phyloP scores from a whole-genome alignment of 805 yeast genomes.

The Metschnikowia reukaufii region DNA sequence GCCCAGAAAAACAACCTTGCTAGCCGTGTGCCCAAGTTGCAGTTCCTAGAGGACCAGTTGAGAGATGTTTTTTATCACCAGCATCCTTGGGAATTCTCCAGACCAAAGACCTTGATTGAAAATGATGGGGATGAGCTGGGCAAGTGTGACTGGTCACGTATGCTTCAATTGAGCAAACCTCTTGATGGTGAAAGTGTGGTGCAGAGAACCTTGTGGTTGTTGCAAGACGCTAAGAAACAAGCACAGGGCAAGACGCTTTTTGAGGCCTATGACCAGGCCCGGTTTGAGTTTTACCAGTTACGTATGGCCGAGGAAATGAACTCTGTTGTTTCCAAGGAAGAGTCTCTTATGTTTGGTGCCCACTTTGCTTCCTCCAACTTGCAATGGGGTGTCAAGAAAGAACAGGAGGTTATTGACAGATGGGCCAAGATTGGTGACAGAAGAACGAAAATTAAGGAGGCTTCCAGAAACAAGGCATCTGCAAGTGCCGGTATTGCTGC shows the following conservation, averaged over 20 bases:
- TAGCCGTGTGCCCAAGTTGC: slow-evolving; percentile 52
- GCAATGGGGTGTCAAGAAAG: slow-evolving; percentile 68
- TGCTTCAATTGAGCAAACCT: slow-evolving; percentile 70
- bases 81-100: slow-evolving; percentile 97
- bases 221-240: slow-evolving; percentile 23
- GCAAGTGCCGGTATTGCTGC: slow-evolving; percentile 21
- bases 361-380: slow-evolving; percentile 60
- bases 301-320: slow-evolving; percentile 84
- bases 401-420: slow-evolving; percentile 64
- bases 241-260: slow-evolving; percentile 33
- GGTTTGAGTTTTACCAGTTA: slow-evolving; percentile 83
- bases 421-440: slow-evolving; percentile 75
- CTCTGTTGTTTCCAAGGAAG: slow-evolving; percentile 72
- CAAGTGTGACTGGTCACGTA: slow-evolving; percentile 72
- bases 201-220: slow-evolving; percentile 44
- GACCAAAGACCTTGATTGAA: slow-evolving; percentile 83
- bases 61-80: slow-evolving; percentile 82
- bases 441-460: slow-evolving; percentile 56
- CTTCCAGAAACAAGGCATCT: slow-evolving; percentile 32
- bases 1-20: slow-evolving; percentile 40
- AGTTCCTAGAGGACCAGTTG: slow-evolving; percentile 73
- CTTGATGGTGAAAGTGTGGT: slow-evolving; percentile 78
- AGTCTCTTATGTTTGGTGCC: slow-evolving; percentile 82
- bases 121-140: slow-evolving; percentile 58
- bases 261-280: slow-evolving; percentile 81